Evolutionary conservation across 495 filamentous ascomycete species (phyloP).

Genomic region (Penicillium herquei): DNA sequence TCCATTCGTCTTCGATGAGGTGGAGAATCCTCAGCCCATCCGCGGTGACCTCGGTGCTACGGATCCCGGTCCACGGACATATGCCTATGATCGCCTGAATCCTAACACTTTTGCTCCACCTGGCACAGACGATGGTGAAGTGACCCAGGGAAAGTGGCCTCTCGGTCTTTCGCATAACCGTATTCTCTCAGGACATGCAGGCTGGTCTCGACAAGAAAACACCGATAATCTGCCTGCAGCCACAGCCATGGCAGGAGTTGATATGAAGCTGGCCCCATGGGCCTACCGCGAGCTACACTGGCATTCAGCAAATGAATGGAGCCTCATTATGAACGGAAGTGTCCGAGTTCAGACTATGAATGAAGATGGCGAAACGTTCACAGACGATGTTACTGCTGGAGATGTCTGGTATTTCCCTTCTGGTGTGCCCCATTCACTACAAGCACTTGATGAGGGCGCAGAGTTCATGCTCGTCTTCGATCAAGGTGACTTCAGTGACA

Average conservation of each 20-base stretch:
- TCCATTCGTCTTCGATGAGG: conserved; percentile 6
- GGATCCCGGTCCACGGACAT: conserved; percentile 6
- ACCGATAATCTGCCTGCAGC: conserved; percentile 1
- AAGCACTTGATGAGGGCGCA: conserved; percentile 2
- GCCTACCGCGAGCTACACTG: conserved; percentile 8
- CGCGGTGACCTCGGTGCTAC: conserved; percentile 9
- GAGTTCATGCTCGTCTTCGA: conserved; percentile 10
- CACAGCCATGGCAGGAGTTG: conserved; percentile 5
- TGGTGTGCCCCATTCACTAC: conserved; percentile 6
- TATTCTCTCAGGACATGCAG: conserved; percentile 6
- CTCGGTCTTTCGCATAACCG: conserved; percentile 8
- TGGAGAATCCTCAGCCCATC: conserved; percentile 1
- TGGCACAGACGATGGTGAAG: conserved; percentile 3
- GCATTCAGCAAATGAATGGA: conserved; percentile 9
- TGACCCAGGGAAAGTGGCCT: conserved; percentile 7
- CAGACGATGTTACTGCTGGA: conserved; percentile 4
- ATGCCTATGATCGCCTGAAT: conserved; percentile 6
- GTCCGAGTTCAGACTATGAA: conserved; percentile 7
- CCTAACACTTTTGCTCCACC: conserved; percentile 6
- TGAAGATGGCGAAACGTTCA: conserved; percentile 8
- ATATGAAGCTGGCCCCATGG: conserved; percentile 9
- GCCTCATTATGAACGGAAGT: conserved; percentile 6
- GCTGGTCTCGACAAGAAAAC: conserved; percentile 9
- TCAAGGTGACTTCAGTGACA: conserved; percentile 6
- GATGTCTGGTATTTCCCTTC: conserved; percentile 8